Evolutionary conservation across 805 yeast genomes (phyloP), one percentile per base, ranked within the genome.

Genomic region (Saccharomycopsis sp.): DNA sequence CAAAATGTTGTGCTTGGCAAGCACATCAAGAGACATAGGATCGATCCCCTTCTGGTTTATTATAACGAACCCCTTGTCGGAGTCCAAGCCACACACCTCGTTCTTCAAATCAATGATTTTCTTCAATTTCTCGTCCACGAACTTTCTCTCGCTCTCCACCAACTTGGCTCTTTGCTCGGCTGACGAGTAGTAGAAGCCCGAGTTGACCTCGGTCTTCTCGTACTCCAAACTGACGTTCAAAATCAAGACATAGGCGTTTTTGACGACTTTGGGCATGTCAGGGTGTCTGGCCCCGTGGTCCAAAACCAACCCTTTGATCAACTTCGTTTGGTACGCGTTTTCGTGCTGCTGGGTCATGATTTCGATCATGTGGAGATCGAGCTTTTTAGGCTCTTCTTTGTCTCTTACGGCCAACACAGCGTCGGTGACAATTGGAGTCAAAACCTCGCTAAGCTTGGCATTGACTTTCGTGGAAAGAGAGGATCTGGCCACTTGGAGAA

Each of bases 281-380:
- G 99, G 99, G 77, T 94, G 99, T 71, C 99, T 83, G 16, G 97
- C 97, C 64, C 99, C 99, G 71, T 94, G 99, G 71, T 94, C 99
- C 63, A 94, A 79, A 41, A 94, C 99, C 64, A 94, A 80, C 51
- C 99, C 99, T 65, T 81, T 84, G 63, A 94, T 78, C 60, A 94
- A 82, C 66, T 79, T 78, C 18, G 98, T 91, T 57, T 91, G 94
- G 61, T 84, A 81, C 37, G 94, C 89, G 44, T 86, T 80, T 64
- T 89, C 88, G 68, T 88, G 92, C 80, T 94, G 97, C 98, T 94
- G 95, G 64, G 94, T 85, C 95, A 94, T 94, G 68, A 94, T 88
- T 75, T 94, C 99, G 65, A 94, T 85, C 99, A 94, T 94, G 72
- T 94, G 97, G 65, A 94, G 77, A 71, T 94, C 99, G 58, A 92